phyloP scores from a whole-genome alignment of 768 basidiomycete genomes.

The Mycena alexandri region DNA sequence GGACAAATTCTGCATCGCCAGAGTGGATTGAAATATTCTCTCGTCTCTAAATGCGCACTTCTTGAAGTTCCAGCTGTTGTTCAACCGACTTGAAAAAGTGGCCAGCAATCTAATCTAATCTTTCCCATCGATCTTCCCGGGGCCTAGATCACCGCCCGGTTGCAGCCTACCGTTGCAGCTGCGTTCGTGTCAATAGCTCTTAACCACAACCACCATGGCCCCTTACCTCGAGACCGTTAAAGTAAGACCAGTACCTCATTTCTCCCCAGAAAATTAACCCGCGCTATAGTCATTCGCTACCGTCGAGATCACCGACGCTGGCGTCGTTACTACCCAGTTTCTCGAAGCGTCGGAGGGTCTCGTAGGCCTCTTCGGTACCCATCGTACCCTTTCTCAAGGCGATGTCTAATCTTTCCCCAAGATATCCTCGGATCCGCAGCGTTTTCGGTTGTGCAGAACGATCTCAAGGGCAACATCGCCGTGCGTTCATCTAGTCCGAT shows the following conservation, averaged over 20 bases:
- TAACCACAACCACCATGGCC: conserved; percentile 62
- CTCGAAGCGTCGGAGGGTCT: conserved; percentile 91
- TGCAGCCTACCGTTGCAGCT: conserved; percentile 11
- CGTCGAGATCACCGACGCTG: conserved; percentile 86
- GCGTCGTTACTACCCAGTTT: conserved; percentile 90
- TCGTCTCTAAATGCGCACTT: too few relatives aligned
- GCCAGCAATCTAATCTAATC: too few relatives aligned
- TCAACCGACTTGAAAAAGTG: too few relatives aligned
- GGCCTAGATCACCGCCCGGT: conserved; percentile 11
- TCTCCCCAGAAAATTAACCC: background rate
- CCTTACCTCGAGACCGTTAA: conserved; percentile 82
- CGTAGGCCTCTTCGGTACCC: conserved; percentile 89
- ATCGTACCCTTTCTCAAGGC: background rate
- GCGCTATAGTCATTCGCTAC: conserved; percentile 87
- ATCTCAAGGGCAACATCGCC: conserved; percentile 91
- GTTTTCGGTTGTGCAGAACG: conserved; percentile 85
- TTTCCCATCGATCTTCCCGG: too few relatives aligned
- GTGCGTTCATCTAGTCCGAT: conserved; percentile 58
- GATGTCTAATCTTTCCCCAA: conserved; percentile 46
- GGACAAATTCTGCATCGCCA: too few relatives aligned
- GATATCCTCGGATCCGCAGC: conserved; percentile 90
- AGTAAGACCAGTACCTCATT: conserved; percentile 51
- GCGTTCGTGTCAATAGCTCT: conserved; percentile 33
- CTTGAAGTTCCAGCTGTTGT: too few relatives aligned
- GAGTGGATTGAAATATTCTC: too few relatives aligned